phyloP scores from a whole-genome alignment of 129 eudicot species.

The Oenanthe sinensis region DNA sequence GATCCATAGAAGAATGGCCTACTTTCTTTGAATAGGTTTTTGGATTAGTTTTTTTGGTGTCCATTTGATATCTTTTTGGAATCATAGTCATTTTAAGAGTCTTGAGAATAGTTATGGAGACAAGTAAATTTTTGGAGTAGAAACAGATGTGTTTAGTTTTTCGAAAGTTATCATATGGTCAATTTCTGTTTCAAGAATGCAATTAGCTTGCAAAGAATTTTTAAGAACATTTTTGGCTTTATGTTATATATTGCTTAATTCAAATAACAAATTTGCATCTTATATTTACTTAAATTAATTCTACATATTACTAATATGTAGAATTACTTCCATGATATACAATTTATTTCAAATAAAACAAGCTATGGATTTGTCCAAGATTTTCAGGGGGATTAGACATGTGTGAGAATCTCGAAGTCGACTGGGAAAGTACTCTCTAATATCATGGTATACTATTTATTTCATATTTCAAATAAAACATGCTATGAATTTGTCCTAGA shows the following conservation, averaged over 20 bases:
- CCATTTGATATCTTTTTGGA: neutral
- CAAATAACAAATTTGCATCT: neutral
- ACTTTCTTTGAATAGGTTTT: neutral
- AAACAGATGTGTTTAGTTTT: constrained; percentile 15
- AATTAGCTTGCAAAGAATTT: neutral
- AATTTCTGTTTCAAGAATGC: neutral
- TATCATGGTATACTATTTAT: neutral
- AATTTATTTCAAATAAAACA: too few relatives aligned
- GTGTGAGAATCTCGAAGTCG: too few relatives aligned
- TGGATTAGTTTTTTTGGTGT: neutral
- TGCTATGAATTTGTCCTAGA: neutral
- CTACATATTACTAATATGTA: too few relatives aligned
- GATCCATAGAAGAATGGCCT: constrained; percentile 13
- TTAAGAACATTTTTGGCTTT: neutral
- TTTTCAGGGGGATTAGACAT: too few relatives aligned
- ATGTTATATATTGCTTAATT: neutral
- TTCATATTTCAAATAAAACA: neutral
- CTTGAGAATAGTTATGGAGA: neutral
- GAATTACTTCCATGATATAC: too few relatives aligned
- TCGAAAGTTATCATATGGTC: constrained; percentile 1
- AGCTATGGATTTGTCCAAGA: too few relatives aligned
- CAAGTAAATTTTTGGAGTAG: neutral
- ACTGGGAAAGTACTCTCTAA: neutral
- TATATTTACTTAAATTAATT: too few relatives aligned
- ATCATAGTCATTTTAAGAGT: neutral